phyloP scores from a whole-genome alignment of 31 red algal genomes.

The Porphyra umbilicalis region DNA sequence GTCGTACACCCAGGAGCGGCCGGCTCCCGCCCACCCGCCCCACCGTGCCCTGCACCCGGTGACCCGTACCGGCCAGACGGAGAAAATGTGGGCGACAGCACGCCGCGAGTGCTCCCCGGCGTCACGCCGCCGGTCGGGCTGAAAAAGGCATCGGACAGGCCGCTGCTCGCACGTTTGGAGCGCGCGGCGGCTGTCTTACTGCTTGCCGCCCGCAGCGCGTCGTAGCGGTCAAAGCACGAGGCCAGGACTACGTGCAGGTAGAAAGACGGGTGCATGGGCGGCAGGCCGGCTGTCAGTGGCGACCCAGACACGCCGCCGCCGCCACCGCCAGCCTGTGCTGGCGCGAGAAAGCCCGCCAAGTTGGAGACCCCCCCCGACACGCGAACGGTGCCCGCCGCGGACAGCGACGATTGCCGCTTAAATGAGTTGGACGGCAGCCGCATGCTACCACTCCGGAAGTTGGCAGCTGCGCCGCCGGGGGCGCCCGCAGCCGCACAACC shows the following conservation, averaged over 20 bases:
- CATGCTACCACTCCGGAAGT: not conserved
- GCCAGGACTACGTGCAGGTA: slow-evolving; percentile 64
- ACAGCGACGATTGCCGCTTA: not conserved
- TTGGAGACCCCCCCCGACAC: not conserved
- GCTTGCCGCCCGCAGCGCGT: slow-evolving; percentile 19
- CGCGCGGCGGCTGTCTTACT: not conserved
- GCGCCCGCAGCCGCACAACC: no score
- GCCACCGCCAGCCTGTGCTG: no score
- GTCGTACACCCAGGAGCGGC: not conserved
- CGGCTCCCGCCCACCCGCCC: not conserved
- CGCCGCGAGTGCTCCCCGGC: not conserved
- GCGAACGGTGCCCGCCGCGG: not conserved
- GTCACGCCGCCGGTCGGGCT: not conserved
- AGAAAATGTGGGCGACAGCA: not conserved
- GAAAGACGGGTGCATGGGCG: slow-evolving; percentile 21
- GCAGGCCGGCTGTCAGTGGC: not conserved
- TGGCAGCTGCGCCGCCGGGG: not conserved
- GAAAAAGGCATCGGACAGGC: not conserved
- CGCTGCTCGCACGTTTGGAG: not conserved
- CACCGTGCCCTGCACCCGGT: not conserved
- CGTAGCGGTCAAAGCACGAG: slow-evolving; percentile 73
- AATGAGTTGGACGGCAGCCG: not conserved
- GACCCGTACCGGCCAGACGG: not conserved
- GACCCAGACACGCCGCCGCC: not conserved
- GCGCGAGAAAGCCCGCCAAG: not conserved